These are phyloP conservation scores for Euphrasia arctica DNA, from an alignment of 305 asterid genomes.

Conservation along the genomic window DNA sequence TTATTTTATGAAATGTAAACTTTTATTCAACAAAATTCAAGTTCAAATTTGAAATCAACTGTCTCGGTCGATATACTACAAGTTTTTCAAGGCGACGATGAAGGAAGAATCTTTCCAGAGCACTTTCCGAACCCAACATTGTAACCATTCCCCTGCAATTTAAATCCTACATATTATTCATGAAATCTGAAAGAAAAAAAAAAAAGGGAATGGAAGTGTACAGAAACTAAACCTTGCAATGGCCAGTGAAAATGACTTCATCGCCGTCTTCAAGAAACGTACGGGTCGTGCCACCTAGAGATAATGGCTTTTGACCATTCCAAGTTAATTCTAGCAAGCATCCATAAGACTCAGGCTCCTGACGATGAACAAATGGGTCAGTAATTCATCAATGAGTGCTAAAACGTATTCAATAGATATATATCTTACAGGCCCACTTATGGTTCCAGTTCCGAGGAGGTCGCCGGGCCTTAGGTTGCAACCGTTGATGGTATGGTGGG, in stretches of 20 bases:
- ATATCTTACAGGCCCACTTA: constrained; percentile 91
- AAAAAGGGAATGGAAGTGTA: background rate
- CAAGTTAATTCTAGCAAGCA: constrained; percentile 91
- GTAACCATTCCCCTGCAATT: constrained; percentile 80
- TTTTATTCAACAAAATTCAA: too few relatives aligned
- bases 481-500: constrained; percentile 89
- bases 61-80: too few relatives aligned
- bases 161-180: constrained; percentile 8
- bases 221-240: constrained; percentile 64
- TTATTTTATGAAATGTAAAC: background rate
- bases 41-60: too few relatives aligned
- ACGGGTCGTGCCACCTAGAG: constrained; percentile 63
- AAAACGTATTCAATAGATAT: constrained; percentile 2
- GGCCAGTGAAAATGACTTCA: constrained; percentile 81
- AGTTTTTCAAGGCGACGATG: constrained; percentile 16
- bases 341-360: constrained; percentile 91
- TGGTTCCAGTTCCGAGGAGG: constrained; percentile 91
- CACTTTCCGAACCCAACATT: constrained; percentile 82
- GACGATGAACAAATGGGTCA: constrained; percentile 15
- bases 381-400: constrained; percentile 7
- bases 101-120: constrained; percentile 79
- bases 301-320: constrained; percentile 76
- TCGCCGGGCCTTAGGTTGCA: constrained; percentile 97
- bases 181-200: background rate
- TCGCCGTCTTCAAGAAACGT: constrained; percentile 91